Evolutionary conservation across 1,284 basidiomycete genomes (phyloP).

Genomic region (Mycena sp.): DNA sequence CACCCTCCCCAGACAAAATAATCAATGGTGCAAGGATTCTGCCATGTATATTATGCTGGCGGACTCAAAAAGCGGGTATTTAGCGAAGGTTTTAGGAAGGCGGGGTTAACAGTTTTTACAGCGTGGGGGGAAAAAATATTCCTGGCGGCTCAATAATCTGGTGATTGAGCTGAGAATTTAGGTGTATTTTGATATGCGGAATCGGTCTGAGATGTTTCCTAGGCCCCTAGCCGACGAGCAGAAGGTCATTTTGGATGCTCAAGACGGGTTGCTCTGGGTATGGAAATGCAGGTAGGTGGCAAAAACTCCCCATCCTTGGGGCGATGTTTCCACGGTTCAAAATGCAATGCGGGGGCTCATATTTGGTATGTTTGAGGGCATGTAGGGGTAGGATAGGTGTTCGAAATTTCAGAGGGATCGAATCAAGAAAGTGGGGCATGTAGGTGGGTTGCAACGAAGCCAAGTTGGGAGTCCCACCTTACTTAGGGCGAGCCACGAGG

Average conservation of each 20-base stretch:
- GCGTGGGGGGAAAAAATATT: not conserved
- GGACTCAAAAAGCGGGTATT: no score
- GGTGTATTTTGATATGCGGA: not conserved
- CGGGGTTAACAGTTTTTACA: not conserved
- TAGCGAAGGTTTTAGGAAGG: not conserved
- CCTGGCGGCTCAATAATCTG: not conserved
- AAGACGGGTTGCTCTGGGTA: not conserved
- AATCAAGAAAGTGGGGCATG: not conserved
- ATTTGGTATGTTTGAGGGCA: not conserved
- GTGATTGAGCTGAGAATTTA: not conserved
- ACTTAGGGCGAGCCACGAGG: not conserved
- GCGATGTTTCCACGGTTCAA: slow-evolving; percentile 1
- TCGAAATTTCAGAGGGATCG: slow-evolving; percentile 1
- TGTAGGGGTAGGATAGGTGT: not conserved
- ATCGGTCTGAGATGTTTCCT: not conserved
- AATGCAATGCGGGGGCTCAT: not conserved
- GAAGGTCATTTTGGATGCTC: slow-evolving; percentile 3
- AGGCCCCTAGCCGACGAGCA: not conserved
- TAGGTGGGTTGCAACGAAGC: not conserved
- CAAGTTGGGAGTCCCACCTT: not conserved
- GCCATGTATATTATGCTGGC: no score
- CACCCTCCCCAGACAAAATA: no score
- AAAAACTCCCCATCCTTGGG: slow-evolving; percentile 3
- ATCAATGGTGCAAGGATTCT: no score
- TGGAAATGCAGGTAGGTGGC: not conserved